Conservation (phyloP, 257 asterid species). For the Ilex aquifolium region DNA sequence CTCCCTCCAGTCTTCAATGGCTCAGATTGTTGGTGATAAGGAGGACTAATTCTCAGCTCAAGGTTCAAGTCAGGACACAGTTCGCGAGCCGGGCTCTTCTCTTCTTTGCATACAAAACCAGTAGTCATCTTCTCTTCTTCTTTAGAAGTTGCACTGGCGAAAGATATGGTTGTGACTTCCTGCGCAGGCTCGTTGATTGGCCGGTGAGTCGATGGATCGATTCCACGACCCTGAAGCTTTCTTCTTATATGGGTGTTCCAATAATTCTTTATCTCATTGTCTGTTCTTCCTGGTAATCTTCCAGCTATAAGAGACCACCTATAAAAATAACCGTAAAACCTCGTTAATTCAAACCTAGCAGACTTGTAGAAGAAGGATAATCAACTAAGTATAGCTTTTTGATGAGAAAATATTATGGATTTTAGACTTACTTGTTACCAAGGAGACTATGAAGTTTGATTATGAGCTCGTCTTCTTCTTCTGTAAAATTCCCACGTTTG, state of each 20-base stretch:
- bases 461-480: conserved; percentile 82
- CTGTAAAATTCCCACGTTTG: conserved; percentile 80
- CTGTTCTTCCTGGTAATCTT: conserved; percentile 85
- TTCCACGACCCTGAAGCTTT: conserved; percentile 70
- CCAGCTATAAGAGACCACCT: conserved; percentile 98
- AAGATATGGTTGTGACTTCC: conserved; percentile 37
- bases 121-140: conserved; percentile 4
- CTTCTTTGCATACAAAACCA: conserved; percentile 8
- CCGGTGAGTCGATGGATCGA: conserved; percentile 76
- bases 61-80: conserved; percentile 81
- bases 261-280: conserved; percentile 84
- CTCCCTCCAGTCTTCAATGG: conserved; percentile 23
- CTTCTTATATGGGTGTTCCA: conserved; percentile 92
- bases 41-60: conserved; percentile 84
- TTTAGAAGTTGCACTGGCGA: conserved; percentile 19
- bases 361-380: no score
- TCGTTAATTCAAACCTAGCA: no score
- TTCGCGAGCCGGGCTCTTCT: conserved; percentile 30
- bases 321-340: not conserved
- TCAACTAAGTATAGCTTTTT: no score
- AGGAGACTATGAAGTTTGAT: conserved; percentile 89
- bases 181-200: conserved; percentile 32
- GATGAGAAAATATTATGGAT: no score
- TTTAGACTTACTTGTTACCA: conserved; percentile 70
- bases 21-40: conserved; percentile 24